Conservation (phyloP, 176 grass and related monocot genomes). For the Aechmea fasciata region DNA sequence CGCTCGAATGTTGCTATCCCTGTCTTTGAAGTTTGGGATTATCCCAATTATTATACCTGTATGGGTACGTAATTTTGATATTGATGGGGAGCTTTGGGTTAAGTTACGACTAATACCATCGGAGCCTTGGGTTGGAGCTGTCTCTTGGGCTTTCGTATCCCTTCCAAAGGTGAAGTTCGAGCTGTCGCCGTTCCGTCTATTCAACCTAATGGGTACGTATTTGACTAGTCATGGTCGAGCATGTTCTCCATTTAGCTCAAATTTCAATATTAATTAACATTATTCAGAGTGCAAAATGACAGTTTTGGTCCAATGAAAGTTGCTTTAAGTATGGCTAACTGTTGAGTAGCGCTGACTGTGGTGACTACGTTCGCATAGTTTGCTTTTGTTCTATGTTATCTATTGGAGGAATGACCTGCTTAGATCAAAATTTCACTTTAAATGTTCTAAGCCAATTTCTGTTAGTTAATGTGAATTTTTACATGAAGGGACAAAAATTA, state of each 20-base stretch:
- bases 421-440: no score
- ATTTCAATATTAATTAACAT: neutral
- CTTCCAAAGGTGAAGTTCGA: slow-evolving; percentile 93
- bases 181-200: slow-evolving; percentile 66
- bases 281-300: neutral
- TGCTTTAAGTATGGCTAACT: no score
- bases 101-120: slow-evolving; percentile 82
- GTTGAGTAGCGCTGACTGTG: no score
- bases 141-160: slow-evolving; percentile 95
- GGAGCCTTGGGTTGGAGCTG: slow-evolving; percentile 88
- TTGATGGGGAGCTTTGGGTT: slow-evolving; percentile 95
- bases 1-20: slow-evolving; percentile 75
- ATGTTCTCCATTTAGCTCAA: neutral
- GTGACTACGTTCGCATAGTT: no score
- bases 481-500: no score
- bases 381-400: no score
- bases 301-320: no score
- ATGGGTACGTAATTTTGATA: slow-evolving; percentile 88
- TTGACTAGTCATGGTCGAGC: neutral
- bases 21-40: slow-evolving; percentile 72
- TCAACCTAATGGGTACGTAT: slow-evolving; percentile 85
- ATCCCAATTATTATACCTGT: slow-evolving; percentile 70
- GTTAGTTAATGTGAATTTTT: no score
- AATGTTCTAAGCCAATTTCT: no score
- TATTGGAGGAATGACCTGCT: no score